phyloP scores from a whole-genome alignment of 192 early-diverging fungal genomes.

The Glomus cerebriforme region DNA sequence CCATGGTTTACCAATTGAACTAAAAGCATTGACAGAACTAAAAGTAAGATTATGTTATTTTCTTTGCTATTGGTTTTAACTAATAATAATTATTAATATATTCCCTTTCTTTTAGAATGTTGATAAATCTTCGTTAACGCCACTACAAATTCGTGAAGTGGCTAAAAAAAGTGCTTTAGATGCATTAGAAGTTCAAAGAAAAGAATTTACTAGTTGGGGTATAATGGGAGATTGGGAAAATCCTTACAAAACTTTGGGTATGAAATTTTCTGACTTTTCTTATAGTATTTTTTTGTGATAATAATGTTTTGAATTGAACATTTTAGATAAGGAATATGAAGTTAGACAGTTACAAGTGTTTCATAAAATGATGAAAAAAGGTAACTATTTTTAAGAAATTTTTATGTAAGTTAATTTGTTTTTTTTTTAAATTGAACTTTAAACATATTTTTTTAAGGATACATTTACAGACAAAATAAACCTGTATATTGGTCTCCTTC shows the following conservation, averaged over 20 bases:
- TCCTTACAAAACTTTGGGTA: constrained; percentile 64
- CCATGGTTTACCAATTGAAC: constrained; percentile 81
- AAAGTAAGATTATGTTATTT: constrained; percentile 38
- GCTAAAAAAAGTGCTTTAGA: constrained; percentile 63
- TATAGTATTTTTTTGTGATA: not conserved
- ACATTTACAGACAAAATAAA: constrained; percentile 76
- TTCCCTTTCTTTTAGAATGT: not conserved
- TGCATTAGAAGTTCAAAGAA: constrained; percentile 60
- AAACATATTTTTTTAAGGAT: constrained; percentile 37
- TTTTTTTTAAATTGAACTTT: not conserved
- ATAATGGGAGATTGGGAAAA: constrained; percentile 80
- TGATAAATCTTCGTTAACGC: constrained; percentile 38
- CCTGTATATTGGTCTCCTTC: constrained; percentile 87
- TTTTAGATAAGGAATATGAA: constrained; percentile 69
- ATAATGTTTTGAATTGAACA: not conserved
- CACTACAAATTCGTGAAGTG: constrained; percentile 52
- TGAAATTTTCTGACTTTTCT: not conserved
- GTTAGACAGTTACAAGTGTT: constrained; percentile 73
- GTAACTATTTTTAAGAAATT: constrained; percentile 22
- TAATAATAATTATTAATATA: not conserved
- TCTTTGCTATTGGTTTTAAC: not conserved
- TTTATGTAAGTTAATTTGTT: not conserved
- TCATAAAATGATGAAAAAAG: constrained; percentile 68
- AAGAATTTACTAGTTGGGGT: constrained; percentile 62
- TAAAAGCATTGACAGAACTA: constrained; percentile 68